phyloP scores from a whole-genome alignment of 2,329 filamentous ascomycete species.

The Dactylonectria estremocensis region DNA sequence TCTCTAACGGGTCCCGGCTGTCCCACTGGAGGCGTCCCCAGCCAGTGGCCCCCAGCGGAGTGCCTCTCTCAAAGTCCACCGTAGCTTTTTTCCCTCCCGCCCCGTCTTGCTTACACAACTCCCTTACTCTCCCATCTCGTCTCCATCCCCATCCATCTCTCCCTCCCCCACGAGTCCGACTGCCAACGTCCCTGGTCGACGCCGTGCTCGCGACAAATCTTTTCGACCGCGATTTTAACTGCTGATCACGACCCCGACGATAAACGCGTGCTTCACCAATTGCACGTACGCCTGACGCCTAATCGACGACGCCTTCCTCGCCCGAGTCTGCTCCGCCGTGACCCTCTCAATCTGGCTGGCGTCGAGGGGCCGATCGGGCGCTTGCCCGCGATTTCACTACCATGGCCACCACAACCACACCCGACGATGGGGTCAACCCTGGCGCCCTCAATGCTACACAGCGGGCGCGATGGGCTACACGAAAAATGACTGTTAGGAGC shows the following conservation, averaged over 20 bases:
- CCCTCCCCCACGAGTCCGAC: slow-evolving; percentile 41
- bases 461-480: slow-evolving; percentile 96
- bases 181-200: slow-evolving; percentile 41
- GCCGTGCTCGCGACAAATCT: slow-evolving; percentile 32
- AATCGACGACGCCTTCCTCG: slow-evolving; percentile 28
- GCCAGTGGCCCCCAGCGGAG: slow-evolving; percentile 27
- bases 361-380: slow-evolving; percentile 56
- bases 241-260: slow-evolving; percentile 37
- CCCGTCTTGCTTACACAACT: slow-evolving; percentile 51
- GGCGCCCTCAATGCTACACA: slow-evolving; percentile 66
- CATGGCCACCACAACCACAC: slow-evolving; percentile 53
- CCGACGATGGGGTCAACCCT: slow-evolving; percentile 47
- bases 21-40: slow-evolving; percentile 26
- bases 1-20: slow-evolving; percentile 23
- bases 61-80: slow-evolving; percentile 45
- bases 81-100: slow-evolving; percentile 49
- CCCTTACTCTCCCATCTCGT: slow-evolving; percentile 39
- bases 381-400: slow-evolving; percentile 55
- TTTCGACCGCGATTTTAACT: slow-evolving; percentile 17
- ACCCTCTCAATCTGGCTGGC: slow-evolving; percentile 55
- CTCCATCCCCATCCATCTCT: slow-evolving; percentile 37
- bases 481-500: slow-evolving; percentile 83
- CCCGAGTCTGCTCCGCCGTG: slow-evolving; percentile 36
- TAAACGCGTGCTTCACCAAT: slow-evolving; percentile 44
- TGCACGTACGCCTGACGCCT: slow-evolving; percentile 40